Evolutionary conservation across 352 stramenopile species (phyloP), one percentile per base, ranked within the genome.

Genomic region (Phytophthora cryptogea): DNA sequence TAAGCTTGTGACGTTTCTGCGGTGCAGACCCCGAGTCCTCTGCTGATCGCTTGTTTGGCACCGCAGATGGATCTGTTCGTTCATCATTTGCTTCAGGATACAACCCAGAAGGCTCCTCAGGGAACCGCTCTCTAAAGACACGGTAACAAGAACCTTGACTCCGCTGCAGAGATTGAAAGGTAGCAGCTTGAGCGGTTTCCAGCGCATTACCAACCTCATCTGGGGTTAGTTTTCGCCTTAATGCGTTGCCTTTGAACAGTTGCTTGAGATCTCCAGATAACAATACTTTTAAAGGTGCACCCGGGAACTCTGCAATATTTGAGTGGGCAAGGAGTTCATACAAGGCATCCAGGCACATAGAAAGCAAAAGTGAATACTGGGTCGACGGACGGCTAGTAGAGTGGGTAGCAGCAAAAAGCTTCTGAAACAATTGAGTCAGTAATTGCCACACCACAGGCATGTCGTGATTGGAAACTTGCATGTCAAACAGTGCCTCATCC

Each of bases 291-390:
- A 66, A 14, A n/a, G 14, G 20, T 30, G 47, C 41, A 43, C 40
- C 37, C 1, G 32, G 33, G 2, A 54, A 30, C 31, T 76, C 54
- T 8, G 46, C 46, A 41, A 84, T 54, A 41, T 86, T 88, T 26
- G 80, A 89, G 49, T 74, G 58, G 2, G 63, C 68, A 9, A 88
- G 23, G 8, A 89, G 32, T 28, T 68, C 40, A 41, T 88, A 81
- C 36, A 86, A 67, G 0, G 75, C 77, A 54, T 73, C 62, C 16
- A 86, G 56, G 14, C 60, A 70, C 13, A 71, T 44, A 5, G 72
- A 74, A 43, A 76, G 57, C 16, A 72, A 40, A 20, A 75, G 56
- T 5, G 61, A 30, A 8, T 70, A 50, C 23, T 40, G 42, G 13
- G 16, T 33, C 13, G 0, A 46, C 46, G 60, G 66, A 28, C 23